Percentiles rank a stretch among this genome's conserved stretches.
Conservation (phyloP, 2,329 filamentous ascomycete species). For the Diaporthe sp. region DNA sequence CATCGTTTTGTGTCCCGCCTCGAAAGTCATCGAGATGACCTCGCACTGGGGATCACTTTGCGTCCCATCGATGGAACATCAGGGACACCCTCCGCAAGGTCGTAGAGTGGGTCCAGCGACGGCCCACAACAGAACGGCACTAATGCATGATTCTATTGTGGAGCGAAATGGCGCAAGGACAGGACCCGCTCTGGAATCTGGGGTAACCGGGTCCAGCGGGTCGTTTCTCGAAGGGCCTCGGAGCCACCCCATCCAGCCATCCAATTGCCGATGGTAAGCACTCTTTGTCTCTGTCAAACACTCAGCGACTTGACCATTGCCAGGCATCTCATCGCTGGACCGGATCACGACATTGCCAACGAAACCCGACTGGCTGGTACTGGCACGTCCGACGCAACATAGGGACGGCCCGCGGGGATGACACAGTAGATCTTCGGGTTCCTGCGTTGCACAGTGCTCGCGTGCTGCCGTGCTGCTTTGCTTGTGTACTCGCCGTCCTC, state of each 20-base stretch:
- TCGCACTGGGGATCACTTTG: background rate
- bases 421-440: constrained; percentile 23
- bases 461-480: background rate
- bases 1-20: background rate
- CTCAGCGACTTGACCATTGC: constrained; percentile 1
- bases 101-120: background rate
- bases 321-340: constrained; percentile 21
- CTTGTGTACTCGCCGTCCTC: background rate
- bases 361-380: constrained; percentile 18
- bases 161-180: constrained; percentile 34
- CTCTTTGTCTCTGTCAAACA: background rate
- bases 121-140: constrained; percentile 6
- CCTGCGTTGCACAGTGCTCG: constrained; percentile 9
- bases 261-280: background rate
- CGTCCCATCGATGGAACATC: background rate
- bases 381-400: background rate
- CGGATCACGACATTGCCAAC: constrained; percentile 27
- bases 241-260: background rate
- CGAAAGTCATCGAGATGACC: background rate
- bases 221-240: background rate
- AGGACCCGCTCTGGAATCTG: constrained; percentile 31
- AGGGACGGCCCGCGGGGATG: constrained; percentile 24
- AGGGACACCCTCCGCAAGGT: background rate
- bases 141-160: constrained; percentile 38
- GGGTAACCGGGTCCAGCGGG: constrained; percentile 27